These are phyloP conservation scores for Cordyceps cicadae DNA, from an alignment of 2,329 filamentous ascomycete species.

Conservation along the genomic window DNA sequence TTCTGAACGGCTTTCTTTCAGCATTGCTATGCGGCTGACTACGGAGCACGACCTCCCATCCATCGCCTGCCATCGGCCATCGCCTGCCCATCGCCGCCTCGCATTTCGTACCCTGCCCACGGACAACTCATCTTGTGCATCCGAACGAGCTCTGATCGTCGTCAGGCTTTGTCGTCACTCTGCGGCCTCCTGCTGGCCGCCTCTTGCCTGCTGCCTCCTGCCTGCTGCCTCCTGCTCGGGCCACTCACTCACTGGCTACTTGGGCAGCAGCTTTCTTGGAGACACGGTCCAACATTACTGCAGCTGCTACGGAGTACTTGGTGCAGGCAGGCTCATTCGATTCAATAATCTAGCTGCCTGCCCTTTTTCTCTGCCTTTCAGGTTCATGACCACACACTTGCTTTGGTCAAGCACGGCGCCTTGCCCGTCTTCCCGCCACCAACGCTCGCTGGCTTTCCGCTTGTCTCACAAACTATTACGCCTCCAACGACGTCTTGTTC, in stretches of 20 bases:
- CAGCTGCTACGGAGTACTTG: background rate
- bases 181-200: background rate
- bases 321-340: background rate
- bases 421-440: constrained; percentile 3
- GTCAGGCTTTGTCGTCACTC: background rate
- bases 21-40: background rate
- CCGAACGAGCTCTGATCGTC: background rate
- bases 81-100: background rate
- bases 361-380: background rate
- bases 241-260: background rate
- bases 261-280: background rate
- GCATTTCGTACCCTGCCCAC: background rate
- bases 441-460: background rate
- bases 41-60: background rate
- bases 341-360: background rate
- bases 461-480: constrained; percentile 6
- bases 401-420: background rate
- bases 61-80: background rate
- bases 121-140: background rate
- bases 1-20: background rate
- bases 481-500: constrained; percentile 1
- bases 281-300: background rate
- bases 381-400: background rate
- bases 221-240: background rate
- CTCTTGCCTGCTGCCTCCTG: too few relatives aligned